phyloP scores from a whole-genome alignment of 371 early-diverging fungal species.

The Lichtheimia corymbifera region DNA sequence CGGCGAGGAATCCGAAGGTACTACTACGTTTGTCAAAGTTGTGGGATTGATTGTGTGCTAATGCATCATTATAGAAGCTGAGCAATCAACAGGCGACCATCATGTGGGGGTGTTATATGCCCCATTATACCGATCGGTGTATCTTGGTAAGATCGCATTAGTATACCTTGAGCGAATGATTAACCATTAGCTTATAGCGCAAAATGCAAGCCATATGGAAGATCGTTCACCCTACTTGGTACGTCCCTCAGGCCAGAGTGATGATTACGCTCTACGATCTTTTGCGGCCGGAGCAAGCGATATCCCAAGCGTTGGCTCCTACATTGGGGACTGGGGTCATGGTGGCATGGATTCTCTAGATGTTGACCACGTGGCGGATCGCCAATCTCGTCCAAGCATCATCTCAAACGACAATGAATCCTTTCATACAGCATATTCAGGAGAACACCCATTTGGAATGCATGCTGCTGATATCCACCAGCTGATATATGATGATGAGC shows the following conservation, averaged over 20 bases:
- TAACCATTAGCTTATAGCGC: too few relatives aligned
- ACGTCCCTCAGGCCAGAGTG: constrained; percentile 1
- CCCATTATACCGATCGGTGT: constrained; percentile 55
- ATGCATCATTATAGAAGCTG: too few relatives aligned
- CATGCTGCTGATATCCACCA: neutral
- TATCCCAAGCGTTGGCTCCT: constrained; percentile 20
- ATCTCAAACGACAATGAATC: constrained; percentile 39
- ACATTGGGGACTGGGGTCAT: constrained; percentile 21
- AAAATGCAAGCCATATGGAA: neutral
- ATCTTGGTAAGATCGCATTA: constrained; percentile 22
- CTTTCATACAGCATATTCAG: constrained; percentile 38
- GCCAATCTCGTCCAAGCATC: constrained; percentile 25
- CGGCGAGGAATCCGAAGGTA: constrained; percentile 23
- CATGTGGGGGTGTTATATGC: constrained; percentile 66
- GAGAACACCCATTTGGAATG: constrained; percentile 1
- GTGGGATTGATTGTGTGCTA: too few relatives aligned
- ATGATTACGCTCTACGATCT: constrained; percentile 3
- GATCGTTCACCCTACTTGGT: neutral
- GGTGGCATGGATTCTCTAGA: neutral
- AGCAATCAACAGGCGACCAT: constrained; percentile 17
- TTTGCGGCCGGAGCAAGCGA: constrained; percentile 16
- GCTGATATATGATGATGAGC: constrained; percentile 11
- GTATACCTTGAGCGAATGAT: neutral
- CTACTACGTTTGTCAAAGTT: too few relatives aligned
- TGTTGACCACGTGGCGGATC: neutral